Evolutionary conservation across 352 stramenopile genomes (phyloP).

Genomic region (Phytophthora ohioensis): DNA sequence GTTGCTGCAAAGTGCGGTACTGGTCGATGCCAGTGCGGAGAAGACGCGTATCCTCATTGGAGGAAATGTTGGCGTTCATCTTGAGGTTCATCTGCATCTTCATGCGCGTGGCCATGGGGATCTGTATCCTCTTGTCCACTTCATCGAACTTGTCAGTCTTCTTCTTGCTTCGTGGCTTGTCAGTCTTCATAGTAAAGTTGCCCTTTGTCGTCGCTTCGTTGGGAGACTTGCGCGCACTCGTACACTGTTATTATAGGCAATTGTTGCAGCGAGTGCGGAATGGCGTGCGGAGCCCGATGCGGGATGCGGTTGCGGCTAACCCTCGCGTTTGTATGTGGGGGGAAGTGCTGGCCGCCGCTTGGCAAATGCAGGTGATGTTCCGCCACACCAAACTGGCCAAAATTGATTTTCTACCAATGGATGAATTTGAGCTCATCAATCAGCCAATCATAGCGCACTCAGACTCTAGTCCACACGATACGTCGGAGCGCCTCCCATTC

Average conservation of each 20-base stretch:
- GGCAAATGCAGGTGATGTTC: constrained; percentile 17
- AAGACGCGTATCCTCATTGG: constrained; percentile 35
- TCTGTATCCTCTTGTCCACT: constrained; percentile 78
- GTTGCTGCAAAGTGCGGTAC: constrained; percentile 67
- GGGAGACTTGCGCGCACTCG: constrained; percentile 5
- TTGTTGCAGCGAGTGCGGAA: constrained; percentile 14
- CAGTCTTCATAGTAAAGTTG: constrained; percentile 37
- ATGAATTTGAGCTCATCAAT: background rate
- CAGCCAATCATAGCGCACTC: constrained; percentile 18
- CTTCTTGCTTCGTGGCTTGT: constrained; percentile 34
- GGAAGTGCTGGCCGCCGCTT: constrained; percentile 16
- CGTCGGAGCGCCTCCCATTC: background rate
- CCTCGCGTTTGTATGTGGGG: constrained; percentile 18
- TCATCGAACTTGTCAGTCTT: constrained; percentile 47
- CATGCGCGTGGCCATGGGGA: constrained; percentile 62
- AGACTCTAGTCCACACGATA: constrained; percentile 34
- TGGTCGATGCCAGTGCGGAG: constrained; percentile 72
- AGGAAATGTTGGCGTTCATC: constrained; percentile 34
- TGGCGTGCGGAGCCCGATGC: constrained; percentile 11
- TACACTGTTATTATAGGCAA: constrained; percentile 16
- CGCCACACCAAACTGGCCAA: constrained; percentile 19
- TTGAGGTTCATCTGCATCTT: constrained; percentile 61
- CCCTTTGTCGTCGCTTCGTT: background rate
- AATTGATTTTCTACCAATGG: constrained; percentile 24
- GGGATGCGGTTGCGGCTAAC: background rate